Conservation (phyloP, 1,284 basidiomycete genomes). For the Cutaneotrichosporon dermatis region DNA sequence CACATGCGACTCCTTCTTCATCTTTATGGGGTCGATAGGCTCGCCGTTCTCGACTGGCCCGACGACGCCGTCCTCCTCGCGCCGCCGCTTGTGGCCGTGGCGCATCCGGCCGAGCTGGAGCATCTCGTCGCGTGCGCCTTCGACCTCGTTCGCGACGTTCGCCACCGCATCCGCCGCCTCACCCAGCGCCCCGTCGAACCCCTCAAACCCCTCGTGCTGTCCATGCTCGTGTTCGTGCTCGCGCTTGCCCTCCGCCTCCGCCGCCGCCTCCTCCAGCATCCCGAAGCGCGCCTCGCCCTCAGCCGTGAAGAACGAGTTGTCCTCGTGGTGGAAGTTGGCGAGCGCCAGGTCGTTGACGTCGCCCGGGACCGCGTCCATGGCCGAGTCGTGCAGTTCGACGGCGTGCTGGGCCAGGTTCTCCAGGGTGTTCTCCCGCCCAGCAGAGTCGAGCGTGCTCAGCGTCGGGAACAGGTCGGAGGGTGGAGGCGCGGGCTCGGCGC, state of each 20-base stretch:
- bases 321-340: constrained; percentile 3
- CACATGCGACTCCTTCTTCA: constrained; percentile 46
- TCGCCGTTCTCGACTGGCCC: constrained; percentile 26
- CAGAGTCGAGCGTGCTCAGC: not conserved
- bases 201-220: not conserved
- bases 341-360: not conserved
- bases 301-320: constrained; percentile 2
- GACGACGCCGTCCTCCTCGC: constrained; percentile 20
- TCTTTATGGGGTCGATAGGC: constrained; percentile 27
- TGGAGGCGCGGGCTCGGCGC: not conserved
- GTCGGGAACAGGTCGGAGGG: constrained; percentile 1
- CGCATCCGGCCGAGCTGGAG: not conserved
- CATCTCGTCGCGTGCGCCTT: not conserved
- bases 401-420: constrained; percentile 6
- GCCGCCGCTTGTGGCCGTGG: constrained; percentile 14
- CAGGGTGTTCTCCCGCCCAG: constrained; percentile 3
- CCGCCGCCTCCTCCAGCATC: not conserved
- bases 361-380: not conserved
- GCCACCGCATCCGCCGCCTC: not conserved
- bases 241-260: not conserved
- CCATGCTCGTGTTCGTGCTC: not conserved
- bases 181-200: not conserved
- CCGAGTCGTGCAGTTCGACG: constrained; percentile 2
- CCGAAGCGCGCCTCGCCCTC: constrained; percentile 5
- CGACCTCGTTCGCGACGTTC: not conserved